These are phyloP conservation scores for Choanephora cucurbitarum DNA, from an alignment of 371 early-diverging fungal species.

Conservation along the genomic window DNA sequence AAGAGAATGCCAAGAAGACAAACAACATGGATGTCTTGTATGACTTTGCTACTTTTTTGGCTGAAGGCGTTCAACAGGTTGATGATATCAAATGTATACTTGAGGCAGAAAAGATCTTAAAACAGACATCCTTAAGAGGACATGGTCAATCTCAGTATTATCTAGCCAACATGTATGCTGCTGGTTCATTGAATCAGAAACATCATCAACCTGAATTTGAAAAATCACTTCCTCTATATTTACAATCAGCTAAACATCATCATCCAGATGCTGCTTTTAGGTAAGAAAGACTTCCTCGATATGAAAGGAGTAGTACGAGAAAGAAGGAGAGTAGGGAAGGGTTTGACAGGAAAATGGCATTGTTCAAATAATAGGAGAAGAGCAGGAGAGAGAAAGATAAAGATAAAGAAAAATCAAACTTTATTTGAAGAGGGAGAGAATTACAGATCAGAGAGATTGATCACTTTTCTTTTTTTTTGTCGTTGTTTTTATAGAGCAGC, in stretches of 20 bases:
- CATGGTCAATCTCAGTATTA: conserved; percentile 64
- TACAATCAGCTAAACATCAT: conserved; percentile 65
- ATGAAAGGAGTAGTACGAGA: too few species aligned
- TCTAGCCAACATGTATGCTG: conserved; percentile 62
- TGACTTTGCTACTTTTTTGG: conserved; percentile 76
- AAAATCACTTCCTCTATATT: conserved; percentile 66
- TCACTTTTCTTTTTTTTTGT: too few species aligned
- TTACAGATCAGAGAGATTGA: too few species aligned
- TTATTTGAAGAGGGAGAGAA: too few species aligned
- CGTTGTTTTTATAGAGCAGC: conserved; percentile 54
- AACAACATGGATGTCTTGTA: conserved; percentile 74
- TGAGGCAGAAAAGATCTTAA: conserved; percentile 59
- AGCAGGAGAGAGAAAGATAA: too few species aligned
- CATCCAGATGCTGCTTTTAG: conserved; percentile 67
- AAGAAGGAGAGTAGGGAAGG: background rate
- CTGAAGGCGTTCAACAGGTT: conserved; percentile 58
- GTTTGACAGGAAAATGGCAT: too few species aligned
- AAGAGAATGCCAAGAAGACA: conserved; percentile 79
- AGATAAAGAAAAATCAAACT: background rate
- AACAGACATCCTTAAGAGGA: conserved; percentile 56
- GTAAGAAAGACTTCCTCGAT: too few species aligned
- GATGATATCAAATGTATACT: conserved; percentile 33
- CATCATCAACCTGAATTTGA: conserved; percentile 57
- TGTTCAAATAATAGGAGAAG: too few species aligned
- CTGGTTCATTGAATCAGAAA: conserved; percentile 49